Percentiles rank a stretch among this genome's conserved stretches.
Evolutionary conservation across 345 rosid genomes (phyloP).

Genomic region (Citrus glauca): DNA sequence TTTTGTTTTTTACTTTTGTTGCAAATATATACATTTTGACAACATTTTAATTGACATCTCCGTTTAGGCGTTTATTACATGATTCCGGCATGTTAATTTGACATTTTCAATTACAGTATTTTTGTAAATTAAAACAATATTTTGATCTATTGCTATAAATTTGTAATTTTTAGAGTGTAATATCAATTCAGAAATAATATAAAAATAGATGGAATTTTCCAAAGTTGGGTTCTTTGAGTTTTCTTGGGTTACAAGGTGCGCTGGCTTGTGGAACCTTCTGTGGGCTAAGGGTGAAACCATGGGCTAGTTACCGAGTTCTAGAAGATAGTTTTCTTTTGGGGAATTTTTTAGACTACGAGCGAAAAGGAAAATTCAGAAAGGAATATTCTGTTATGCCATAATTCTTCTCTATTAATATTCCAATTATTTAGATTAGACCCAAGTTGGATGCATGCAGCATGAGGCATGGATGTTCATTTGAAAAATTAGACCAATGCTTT

Average conservation of each 20-base stretch:
- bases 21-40: neutral
- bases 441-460: neutral
- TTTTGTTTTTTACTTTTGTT: neutral
- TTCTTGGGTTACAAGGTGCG: neutral
- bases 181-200: neutral
- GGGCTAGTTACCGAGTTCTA: neutral
- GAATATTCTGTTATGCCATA: neutral
- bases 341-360: too few relatives aligned
- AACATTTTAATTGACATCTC: too few relatives aligned
- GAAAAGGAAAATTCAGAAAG: neutral
- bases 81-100: too few relatives aligned
- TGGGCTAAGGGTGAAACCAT: neutral
- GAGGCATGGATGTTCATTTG: too few relatives aligned
- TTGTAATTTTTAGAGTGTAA: neutral
- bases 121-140: too few relatives aligned
- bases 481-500: neutral
- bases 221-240: neutral
- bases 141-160: neutral
- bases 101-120: too few relatives aligned
- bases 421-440: neutral
- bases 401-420: neutral
- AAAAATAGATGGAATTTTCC: neutral
- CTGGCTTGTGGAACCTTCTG: neutral
- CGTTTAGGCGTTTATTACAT: too few relatives aligned
- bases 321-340: neutral